Percentiles rank a stretch among this genome's conserved stretches.
Conservation (phyloP, 306 rosid species). For the Malus sylvestris region DNA sequence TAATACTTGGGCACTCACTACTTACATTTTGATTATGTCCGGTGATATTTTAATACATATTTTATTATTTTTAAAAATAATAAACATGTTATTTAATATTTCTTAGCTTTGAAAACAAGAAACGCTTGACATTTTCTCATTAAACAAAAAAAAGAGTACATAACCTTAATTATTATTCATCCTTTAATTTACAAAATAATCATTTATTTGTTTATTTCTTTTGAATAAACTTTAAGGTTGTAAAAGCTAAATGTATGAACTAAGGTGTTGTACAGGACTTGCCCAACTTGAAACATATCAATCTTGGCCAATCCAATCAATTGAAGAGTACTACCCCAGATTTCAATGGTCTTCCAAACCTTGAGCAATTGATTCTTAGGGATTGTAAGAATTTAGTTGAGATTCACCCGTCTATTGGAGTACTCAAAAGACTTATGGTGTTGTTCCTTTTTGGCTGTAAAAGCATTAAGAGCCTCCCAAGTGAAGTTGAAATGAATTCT, state of each 20-base stretch:
- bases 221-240: neutral
- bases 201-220: neutral
- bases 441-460: neutral
- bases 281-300: neutral
- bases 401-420: constrained; percentile 2
- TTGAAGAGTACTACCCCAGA: constrained; percentile 4
- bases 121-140: too few relatives aligned
- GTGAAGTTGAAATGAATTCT: neutral
- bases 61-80: too few relatives aligned
- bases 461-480: neutral
- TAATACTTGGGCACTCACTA: too few relatives aligned
- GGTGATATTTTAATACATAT: too few relatives aligned
- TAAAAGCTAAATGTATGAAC: neutral
- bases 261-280: neutral
- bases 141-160: too few relatives aligned
- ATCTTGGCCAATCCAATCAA: neutral
- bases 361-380: neutral
- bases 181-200: too few relatives aligned
- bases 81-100: too few relatives aligned
- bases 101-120: too few relatives aligned
- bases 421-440: neutral
- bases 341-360: constrained; percentile 1
- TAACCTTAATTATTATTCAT: too few relatives aligned
- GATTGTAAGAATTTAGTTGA: constrained; percentile 3
- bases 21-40: too few relatives aligned